Percentiles rank a stretch among this genome's conserved stretches.
Evolutionary conservation across 179 eudicot genomes (phyloP).

Genomic region (Beta lomatogona): DNA sequence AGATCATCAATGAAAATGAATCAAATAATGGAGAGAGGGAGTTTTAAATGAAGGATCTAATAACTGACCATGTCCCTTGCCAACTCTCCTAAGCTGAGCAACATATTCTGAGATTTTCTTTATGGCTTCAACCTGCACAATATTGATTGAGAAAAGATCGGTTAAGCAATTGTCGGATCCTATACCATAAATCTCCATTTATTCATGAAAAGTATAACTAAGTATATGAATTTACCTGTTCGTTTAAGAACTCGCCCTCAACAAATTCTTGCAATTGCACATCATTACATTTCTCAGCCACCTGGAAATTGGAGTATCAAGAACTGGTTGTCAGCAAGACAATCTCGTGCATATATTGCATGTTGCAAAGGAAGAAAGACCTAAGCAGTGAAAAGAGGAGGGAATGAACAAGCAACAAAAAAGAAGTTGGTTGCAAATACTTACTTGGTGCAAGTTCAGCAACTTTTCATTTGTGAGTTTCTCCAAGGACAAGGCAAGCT

Average conservation of each 20-base stretch:
- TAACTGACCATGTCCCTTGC: conserved; percentile 85
- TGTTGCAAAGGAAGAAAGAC: no score
- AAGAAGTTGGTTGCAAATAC: conserved; percentile 16
- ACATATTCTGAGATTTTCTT: conserved; percentile 91
- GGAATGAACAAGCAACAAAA: neutral
- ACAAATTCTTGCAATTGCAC: conserved; percentile 76
- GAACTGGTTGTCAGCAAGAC: neutral
- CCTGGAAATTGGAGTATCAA: conserved; percentile 42
- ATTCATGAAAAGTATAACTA: no score
- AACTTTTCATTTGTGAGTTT: conserved; percentile 93
- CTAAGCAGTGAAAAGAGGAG: neutral
- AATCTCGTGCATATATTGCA: neutral
- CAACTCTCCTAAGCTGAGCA: conserved; percentile 84
- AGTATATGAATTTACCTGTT: conserved; percentile 58
- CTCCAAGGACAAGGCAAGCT: conserved; percentile 90
- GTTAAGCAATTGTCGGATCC: neutral
- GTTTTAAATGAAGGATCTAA: neutral
- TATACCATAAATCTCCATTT: neutral
- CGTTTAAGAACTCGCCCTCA: conserved; percentile 59
- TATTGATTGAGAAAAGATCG: neutral
- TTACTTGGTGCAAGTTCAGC: conserved; percentile 71
- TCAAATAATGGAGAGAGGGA: neutral
- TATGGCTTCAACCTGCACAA: conserved; percentile 71
- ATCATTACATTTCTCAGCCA: conserved; percentile 67
- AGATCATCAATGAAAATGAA: neutral